Conservation (phyloP, 1,284 basidiomycete species). For the Schizophyllum amplum region DNA sequence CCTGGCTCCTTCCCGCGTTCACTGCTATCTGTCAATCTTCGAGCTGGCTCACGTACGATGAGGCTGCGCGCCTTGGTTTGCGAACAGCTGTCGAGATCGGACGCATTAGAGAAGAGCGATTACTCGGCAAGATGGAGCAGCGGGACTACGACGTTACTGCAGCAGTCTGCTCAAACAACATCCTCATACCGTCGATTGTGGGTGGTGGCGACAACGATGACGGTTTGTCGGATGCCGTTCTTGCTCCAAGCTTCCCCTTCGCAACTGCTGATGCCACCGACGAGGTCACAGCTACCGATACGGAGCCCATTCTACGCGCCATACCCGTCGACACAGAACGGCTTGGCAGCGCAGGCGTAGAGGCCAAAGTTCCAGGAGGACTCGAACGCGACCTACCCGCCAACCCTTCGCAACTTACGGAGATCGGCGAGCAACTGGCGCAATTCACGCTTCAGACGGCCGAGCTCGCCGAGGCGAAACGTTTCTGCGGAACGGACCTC, state of each 20-base stretch:
- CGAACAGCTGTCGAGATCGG: background rate
- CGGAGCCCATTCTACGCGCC: no score
- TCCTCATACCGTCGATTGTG: background rate
- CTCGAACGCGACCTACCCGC: no score
- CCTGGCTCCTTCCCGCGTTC: background rate
- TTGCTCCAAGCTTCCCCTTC: no score
- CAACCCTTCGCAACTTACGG: background rate
- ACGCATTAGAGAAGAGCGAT: background rate
- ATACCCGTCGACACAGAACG: no score
- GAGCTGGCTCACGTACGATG: background rate
- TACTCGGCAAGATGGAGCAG: background rate
- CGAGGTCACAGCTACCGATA: no score
- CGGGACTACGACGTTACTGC: background rate
- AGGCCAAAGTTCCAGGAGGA: no score
- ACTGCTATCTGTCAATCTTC: background rate
- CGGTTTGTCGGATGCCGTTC: no score
- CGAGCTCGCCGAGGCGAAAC: background rate
- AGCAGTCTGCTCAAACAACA: background rate
- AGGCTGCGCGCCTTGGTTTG: background rate
- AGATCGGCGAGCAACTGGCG: background rate
- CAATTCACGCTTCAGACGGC: background rate
- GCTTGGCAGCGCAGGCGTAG: no score
- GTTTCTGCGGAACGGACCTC: background rate
- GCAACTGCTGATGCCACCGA: no score
- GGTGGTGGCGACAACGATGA: no score